Evolutionary conservation across 345 rosid genomes (phyloP), one percentile per base, ranked within the genome.

Genomic region (Salix viminalis): DNA sequence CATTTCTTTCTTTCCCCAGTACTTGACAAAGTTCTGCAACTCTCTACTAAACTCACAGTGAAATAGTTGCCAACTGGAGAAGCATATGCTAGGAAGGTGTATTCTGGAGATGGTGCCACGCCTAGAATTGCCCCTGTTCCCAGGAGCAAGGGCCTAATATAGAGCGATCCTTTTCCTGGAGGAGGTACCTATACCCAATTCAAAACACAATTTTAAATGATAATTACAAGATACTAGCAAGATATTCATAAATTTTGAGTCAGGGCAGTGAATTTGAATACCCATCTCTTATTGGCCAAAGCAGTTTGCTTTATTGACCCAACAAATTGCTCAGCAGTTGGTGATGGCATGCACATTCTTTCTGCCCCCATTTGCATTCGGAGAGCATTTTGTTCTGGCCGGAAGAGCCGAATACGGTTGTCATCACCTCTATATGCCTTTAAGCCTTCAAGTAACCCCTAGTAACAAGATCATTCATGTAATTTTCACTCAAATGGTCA

Each of bases 131-230:
- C 61, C 37, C 96, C 86, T 56, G 73, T 88, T 32, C 92, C 96
- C 80, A 89, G 76, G 16, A 89, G 89, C 77, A 91, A 28, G 44
- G 92, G 96, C 84, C 96, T 88, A 3, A 89, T 56, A 76, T 91
- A 91, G 72, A 91, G 39, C 21, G 96, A 54, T 39, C 93, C 96
- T 80, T 83, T 89, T 69, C 91, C 92, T 1, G 74, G 72, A 24
- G 93, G 93, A 64, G 96, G 96, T 26, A 91, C 88, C 95, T 86
- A 73, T 7, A 24, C 14, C 54, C 48, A 69, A 19, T 42, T 69
- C 56, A 69, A 8, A 28, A 69, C n/a, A 34, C 46, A 34, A 3
- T 46, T 46, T 46, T 46, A 12, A 46, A 46, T 13, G 50, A 46
- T 46, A 46, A 13, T 46, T 14, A 46, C 50, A 46, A 12, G 50